A percentile compares a stretch with the other conserved stretches of the same genome.
phyloP scores from a whole-genome alignment of 2,329 filamentous ascomycete species.

The Apiospora rasikravindrae region DNA sequence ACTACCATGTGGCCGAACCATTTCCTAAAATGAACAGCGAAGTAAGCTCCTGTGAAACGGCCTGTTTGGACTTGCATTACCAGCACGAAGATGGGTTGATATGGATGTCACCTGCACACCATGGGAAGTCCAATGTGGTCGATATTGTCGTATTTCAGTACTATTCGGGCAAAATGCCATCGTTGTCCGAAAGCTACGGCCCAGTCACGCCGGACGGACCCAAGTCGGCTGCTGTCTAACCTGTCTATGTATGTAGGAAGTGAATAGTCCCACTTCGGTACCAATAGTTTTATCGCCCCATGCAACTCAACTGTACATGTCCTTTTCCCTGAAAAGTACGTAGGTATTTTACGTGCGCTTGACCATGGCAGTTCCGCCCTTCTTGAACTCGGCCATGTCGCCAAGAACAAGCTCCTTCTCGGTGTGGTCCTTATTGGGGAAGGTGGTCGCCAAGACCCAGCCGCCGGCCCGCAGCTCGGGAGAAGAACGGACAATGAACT shows the following conservation, averaged over 20 bases:
- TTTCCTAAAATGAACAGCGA: not conserved
- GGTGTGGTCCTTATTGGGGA: constrained; percentile 80
- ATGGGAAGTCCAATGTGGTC: not conserved
- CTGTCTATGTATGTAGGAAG: constrained; percentile 6
- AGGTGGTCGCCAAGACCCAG: constrained; percentile 82
- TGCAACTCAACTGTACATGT: not conserved
- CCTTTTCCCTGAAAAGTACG: not conserved
- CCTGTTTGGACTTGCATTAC: not conserved
- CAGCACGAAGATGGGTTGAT: not conserved
- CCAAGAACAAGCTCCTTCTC: constrained; percentile 66
- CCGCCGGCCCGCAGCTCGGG: constrained; percentile 55
- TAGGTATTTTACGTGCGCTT: constrained; percentile 48
- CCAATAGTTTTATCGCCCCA: not conserved
- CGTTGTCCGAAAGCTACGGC: not conserved
- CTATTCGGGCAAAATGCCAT: not conserved
- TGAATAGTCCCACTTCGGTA: not conserved
- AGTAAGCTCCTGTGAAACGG: not conserved
- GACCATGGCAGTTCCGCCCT: constrained; percentile 68
- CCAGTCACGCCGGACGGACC: not conserved
- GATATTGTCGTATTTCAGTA: not conserved
- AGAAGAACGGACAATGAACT: constrained; percentile 71
- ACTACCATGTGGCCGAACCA: too few species aligned
- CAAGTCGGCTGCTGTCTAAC: not conserved
- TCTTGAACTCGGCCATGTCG: constrained; percentile 69
- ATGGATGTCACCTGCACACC: not conserved